phyloP scores from a whole-genome alignment of 345 rosid species.

The Acer negundo region DNA sequence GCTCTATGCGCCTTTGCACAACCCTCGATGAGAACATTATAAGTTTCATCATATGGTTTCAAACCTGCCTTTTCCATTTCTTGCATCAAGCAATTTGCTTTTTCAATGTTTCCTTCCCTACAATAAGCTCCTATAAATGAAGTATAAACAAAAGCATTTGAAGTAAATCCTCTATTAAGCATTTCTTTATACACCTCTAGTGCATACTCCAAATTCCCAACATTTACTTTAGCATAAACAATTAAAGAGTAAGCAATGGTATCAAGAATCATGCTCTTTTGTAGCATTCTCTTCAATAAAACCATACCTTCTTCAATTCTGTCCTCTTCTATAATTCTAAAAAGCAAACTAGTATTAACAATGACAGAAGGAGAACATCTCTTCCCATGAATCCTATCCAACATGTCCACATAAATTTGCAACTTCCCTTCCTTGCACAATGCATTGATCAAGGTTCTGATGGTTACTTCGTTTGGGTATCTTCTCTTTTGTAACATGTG shows the following conservation, averaged over 20 bases:
- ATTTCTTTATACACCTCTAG: slow-evolving; percentile 58
- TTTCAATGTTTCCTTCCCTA: slow-evolving; percentile 40
- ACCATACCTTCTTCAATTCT: slow-evolving; percentile 47
- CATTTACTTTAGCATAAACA: slow-evolving; percentile 44
- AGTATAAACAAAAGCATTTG: slow-evolving; percentile 62
- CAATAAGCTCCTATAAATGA: slow-evolving; percentile 53
- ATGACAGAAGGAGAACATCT: slow-evolving; percentile 67
- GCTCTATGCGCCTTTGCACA: slow-evolving; percentile 51
- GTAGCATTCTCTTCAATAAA: slow-evolving; percentile 68
- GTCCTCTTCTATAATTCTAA: slow-evolving; percentile 54
- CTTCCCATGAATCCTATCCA: slow-evolving; percentile 68
- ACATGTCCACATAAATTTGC: slow-evolving; percentile 44
- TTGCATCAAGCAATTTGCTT: slow-evolving; percentile 45
- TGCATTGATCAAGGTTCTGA: slow-evolving; percentile 49
- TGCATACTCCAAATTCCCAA: slow-evolving; percentile 54
- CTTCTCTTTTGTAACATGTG: slow-evolving; percentile 47
- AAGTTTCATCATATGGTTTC: slow-evolving; percentile 63
- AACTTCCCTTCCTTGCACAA: slow-evolving; percentile 79
- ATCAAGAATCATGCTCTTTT: slow-evolving; percentile 67
- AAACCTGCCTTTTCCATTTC: slow-evolving; percentile 61
- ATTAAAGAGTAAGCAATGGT: slow-evolving; percentile 67
- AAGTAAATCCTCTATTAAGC: slow-evolving; percentile 65
- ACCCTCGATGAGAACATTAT: slow-evolving; percentile 49
- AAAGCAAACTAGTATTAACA: slow-evolving; percentile 57
- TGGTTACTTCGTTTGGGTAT: slow-evolving; percentile 55